Conservation (phyloP, 2,329 filamentous ascomycete species). For the Elsinoe fawcettii region DNA sequence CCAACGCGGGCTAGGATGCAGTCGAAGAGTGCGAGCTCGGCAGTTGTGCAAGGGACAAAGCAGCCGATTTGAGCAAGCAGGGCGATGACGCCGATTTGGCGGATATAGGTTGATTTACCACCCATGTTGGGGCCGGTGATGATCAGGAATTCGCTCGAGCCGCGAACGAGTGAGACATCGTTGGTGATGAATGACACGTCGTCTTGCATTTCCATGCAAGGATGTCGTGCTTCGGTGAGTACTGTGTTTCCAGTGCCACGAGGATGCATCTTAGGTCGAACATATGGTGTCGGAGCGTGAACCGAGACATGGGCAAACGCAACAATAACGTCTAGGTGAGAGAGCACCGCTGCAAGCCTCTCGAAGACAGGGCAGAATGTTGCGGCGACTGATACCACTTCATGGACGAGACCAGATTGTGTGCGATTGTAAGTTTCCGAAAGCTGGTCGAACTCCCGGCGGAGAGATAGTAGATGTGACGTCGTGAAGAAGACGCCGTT, state of each 20-base stretch:
- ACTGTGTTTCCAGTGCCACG: slow-evolving; percentile 82
- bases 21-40: slow-evolving; percentile 92
- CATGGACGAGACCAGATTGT: slow-evolving; percentile 79
- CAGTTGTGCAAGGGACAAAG: slow-evolving; percentile 86
- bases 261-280: slow-evolving; percentile 80
- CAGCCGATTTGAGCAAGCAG: slow-evolving; percentile 96
- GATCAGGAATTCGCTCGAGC: slow-evolving; percentile 81
- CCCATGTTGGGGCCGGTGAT: slow-evolving; percentile 99
- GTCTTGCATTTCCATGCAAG: slow-evolving; percentile 98
- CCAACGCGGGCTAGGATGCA: slow-evolving; percentile 93
- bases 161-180: slow-evolving; percentile 73
- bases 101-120: slow-evolving; percentile 96
- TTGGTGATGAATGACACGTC: slow-evolving; percentile 99
- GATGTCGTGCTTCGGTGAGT: slow-evolving; percentile 88
- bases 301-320: slow-evolving; percentile 88
- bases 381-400: slow-evolving; percentile 86
- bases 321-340: slow-evolving; percentile 91
- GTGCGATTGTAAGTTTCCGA: slow-evolving; percentile 93
- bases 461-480: slow-evolving; percentile 65
- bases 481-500: slow-evolving; percentile 99
- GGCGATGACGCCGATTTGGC: slow-evolving; percentile 92
- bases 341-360: slow-evolving; percentile 75
- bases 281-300: slow-evolving; percentile 85
- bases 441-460: slow-evolving; percentile 87
- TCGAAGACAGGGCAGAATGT: slow-evolving; percentile 94